A percentile compares a stretch with the other conserved stretches of the same genome.
Conservation (phyloP, 2,329 filamentous ascomycete genomes). For the Cladosporium sp. region DNA sequence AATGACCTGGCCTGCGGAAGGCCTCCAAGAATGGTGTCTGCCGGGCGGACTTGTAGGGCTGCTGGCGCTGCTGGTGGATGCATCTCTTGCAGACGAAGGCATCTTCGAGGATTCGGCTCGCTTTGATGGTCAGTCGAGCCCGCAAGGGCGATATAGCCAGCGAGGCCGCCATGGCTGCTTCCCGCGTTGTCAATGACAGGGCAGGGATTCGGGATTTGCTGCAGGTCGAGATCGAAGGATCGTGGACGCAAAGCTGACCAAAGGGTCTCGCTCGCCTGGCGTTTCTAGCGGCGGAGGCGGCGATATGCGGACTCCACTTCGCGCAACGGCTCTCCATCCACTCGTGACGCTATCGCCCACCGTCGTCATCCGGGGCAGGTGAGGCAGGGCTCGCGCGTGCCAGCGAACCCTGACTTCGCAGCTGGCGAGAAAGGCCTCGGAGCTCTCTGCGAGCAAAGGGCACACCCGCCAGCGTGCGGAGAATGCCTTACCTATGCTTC, state of each 20-base stretch:
- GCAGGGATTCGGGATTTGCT: not conserved
- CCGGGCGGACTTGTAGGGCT: constrained; percentile 21
- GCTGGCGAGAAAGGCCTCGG: too few species aligned
- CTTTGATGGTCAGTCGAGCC: constrained; percentile 6
- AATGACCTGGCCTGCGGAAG: constrained; percentile 24
- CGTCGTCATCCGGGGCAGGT: not conserved
- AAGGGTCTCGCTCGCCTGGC: not conserved
- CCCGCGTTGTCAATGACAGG: not conserved
- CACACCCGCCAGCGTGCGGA: too few species aligned
- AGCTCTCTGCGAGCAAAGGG: too few species aligned
- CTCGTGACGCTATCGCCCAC: not conserved
- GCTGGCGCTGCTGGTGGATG: constrained; percentile 21
- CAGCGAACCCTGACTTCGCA: not conserved
- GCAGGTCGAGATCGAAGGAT: too few species aligned
- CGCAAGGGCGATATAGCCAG: constrained; percentile 6
- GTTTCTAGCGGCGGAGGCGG: not conserved
- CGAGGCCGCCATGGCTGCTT: constrained; percentile 4
- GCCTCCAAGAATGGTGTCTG: constrained; percentile 31
- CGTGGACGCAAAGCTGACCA: constrained; percentile 3
- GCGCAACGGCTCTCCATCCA: not conserved
- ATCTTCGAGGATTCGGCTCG: constrained; percentile 15
- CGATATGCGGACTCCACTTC: not conserved
- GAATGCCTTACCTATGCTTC: too few species aligned
- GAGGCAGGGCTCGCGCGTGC: not conserved
- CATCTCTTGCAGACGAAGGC: constrained; percentile 29